Conservation (phyloP, 192 early-diverging fungal species). For the Coemansia sp. region DNA sequence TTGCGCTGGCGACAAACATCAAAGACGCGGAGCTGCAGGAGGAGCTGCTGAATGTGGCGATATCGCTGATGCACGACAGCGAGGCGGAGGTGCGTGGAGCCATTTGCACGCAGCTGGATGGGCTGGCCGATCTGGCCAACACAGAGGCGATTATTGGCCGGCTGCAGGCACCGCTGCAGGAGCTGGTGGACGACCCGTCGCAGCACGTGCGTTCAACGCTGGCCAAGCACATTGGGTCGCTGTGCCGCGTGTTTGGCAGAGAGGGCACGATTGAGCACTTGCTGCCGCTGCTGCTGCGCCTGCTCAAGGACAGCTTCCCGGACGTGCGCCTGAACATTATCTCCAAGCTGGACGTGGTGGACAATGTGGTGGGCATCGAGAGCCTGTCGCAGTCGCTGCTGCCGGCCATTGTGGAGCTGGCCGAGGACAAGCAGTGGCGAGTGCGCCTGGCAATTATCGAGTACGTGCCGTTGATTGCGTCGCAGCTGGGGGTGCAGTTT, state of each 20-base stretch:
- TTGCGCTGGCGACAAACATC: slow-evolving; percentile 65
- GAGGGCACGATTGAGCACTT: slow-evolving; percentile 93
- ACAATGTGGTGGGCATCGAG: slow-evolving; percentile 96
- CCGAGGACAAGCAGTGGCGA: slow-evolving; percentile 99
- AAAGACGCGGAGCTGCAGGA: slow-evolving; percentile 60
- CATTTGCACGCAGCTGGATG: slow-evolving; percentile 80
- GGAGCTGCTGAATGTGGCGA: slow-evolving; percentile 82
- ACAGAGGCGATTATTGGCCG: slow-evolving; percentile 77
- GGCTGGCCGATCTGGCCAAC: slow-evolving; percentile 72
- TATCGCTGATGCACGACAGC: slow-evolving; percentile 86
- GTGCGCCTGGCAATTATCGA: slow-evolving; percentile 99
- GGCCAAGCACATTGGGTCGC: slow-evolving; percentile 92
- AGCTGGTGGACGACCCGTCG: slow-evolving; percentile 92
- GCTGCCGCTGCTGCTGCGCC: slow-evolving; percentile 90
- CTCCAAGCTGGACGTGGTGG: slow-evolving; percentile 94
- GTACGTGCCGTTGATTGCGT: slow-evolving; percentile 95
- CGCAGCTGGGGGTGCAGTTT: slow-evolving; percentile 92
- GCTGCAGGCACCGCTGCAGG: slow-evolving; percentile 83
- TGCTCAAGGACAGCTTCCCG: slow-evolving; percentile 95
- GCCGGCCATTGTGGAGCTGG: slow-evolving; percentile 97
- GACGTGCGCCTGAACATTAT: slow-evolving; percentile 99
- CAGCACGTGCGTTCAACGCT: slow-evolving; percentile 95
- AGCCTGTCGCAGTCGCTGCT: slow-evolving; percentile 93
- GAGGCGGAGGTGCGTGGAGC: slow-evolving; percentile 98
- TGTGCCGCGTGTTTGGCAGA: slow-evolving; percentile 94